Percentiles rank a stretch among this genome's conserved stretches.
These are phyloP conservation scores for Tricharina praecox DNA, from an alignment of 495 filamentous ascomycete species.

Conservation along the genomic window DNA sequence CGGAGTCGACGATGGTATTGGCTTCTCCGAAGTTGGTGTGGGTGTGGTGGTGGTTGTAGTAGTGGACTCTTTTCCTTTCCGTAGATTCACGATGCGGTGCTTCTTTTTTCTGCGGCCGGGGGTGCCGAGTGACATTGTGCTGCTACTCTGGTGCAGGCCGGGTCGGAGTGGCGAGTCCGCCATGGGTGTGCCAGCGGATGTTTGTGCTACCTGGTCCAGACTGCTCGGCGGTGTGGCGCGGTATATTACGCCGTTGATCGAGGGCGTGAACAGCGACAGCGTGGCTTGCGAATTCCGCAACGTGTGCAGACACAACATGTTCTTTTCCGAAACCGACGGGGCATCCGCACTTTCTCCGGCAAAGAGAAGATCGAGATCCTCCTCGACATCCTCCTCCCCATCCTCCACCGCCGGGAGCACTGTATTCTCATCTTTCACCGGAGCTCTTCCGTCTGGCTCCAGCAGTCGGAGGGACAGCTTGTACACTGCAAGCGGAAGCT, in stretches of 20 bases:
- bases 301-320: constrained; percentile 24
- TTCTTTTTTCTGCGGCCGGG: constrained; percentile 55
- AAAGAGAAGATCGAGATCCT: background rate
- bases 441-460: constrained; percentile 54
- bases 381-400: background rate
- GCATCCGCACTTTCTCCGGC: background rate
- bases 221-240: constrained; percentile 57
- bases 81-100: constrained; percentile 76
- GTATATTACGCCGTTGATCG: constrained; percentile 64
- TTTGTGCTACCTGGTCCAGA: too few relatives aligned
- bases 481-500: constrained; percentile 86
- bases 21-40: too few relatives aligned
- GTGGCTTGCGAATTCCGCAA: constrained; percentile 55
- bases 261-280: constrained; percentile 66
- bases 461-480: constrained; percentile 70
- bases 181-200: constrained; percentile 15
- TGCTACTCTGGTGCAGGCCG: constrained; percentile 31
- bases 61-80: constrained; percentile 36
- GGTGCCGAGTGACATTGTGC: constrained; percentile 12
- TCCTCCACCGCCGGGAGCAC: too few relatives aligned
- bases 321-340: background rate
- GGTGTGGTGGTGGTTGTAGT: too few relatives aligned
- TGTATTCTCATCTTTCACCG: background rate
- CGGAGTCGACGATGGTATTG: too few relatives aligned
- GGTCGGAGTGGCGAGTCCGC: too few relatives aligned